A percentile compares a stretch with the other conserved stretches of the same genome.
phyloP scores from a whole-genome alignment of 345 rosid species.

The Eucalyptus pauciflora region DNA sequence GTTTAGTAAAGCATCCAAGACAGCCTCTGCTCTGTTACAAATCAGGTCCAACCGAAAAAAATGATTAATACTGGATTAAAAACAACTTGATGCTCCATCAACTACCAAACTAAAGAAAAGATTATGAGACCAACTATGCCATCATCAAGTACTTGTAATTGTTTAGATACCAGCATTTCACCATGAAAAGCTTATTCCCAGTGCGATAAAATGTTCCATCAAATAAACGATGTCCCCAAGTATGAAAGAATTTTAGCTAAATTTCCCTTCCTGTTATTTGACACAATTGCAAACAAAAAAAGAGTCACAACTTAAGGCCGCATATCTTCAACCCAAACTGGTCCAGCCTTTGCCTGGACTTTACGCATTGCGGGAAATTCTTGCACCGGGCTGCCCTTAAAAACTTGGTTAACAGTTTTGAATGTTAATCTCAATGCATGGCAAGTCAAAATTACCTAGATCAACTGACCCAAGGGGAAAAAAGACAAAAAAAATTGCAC shows the following conservation, averaged over 20 bases:
- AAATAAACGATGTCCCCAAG: background rate
- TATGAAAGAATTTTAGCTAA: background rate
- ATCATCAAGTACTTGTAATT: background rate
- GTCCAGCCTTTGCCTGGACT: background rate
- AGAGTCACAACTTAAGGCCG: background rate
- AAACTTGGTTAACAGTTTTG: background rate
- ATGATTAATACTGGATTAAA: slow-evolving; percentile 19
- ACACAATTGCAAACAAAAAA: background rate
- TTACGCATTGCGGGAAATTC: background rate
- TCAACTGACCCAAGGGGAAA: background rate
- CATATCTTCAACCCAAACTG: background rate
- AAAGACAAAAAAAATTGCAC: background rate
- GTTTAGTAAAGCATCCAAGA: slow-evolving; percentile 63
- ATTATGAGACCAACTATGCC: background rate
- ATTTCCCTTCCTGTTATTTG: background rate
- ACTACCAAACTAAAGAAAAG: background rate
- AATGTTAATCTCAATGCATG: background rate
- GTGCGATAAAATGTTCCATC: background rate
- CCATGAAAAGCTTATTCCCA: background rate
- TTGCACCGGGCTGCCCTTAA: background rate
- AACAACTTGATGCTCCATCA: background rate
- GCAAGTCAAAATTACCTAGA: background rate
- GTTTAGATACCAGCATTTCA: background rate
- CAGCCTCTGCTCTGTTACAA: slow-evolving; percentile 96
- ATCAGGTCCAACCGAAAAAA: slow-evolving; percentile 22